Evolutionary conservation across 2,329 filamentous ascomycete species (phyloP).

Genomic region (Ploettnerulaceae sp.): DNA sequence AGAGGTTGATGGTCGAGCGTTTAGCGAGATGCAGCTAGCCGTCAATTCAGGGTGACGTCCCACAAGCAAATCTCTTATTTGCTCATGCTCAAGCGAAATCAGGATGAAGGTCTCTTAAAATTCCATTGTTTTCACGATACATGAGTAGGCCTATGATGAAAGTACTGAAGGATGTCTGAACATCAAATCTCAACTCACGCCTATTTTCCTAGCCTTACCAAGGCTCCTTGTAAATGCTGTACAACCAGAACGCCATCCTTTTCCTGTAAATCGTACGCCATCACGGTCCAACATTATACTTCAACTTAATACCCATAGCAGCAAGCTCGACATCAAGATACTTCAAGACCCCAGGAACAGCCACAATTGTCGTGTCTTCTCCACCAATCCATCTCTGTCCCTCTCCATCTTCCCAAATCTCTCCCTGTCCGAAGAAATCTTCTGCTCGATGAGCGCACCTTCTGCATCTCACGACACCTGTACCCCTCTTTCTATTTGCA

Average conservation of each 20-base stretch:
- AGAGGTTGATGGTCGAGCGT: neutral
- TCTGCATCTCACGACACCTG: slow-evolving; percentile 71
- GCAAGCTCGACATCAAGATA: slow-evolving; percentile 93
- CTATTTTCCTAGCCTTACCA: slow-evolving; percentile 7
- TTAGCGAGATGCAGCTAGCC: neutral
- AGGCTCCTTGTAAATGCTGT: slow-evolving; percentile 20
- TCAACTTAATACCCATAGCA: slow-evolving; percentile 93
- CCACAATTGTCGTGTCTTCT: slow-evolving; percentile 84
- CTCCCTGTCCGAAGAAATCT: slow-evolving; percentile 48
- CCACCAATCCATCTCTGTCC: slow-evolving; percentile 82
- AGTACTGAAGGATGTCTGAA: neutral
- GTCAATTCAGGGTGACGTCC: neutral
- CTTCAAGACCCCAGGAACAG: slow-evolving; percentile 86
- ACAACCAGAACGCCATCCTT: slow-evolving; percentile 17
- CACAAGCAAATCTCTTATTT: too few species aligned
- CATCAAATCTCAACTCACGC: neutral
- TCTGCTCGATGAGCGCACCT: slow-evolving; percentile 56
- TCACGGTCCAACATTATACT: slow-evolving; percentile 66
- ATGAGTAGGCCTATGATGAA: too few species aligned
- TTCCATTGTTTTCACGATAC: too few species aligned
- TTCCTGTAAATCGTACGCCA: neutral
- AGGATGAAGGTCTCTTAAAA: neutral
- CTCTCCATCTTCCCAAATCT: slow-evolving; percentile 90
- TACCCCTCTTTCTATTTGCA: slow-evolving; percentile 58
- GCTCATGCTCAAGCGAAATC: too few species aligned